Evolutionary conservation across 1,139 yeast genomes (phyloP), one percentile per base, ranked within the genome.

Genomic region (Saccharomyces hybrid): DNA sequence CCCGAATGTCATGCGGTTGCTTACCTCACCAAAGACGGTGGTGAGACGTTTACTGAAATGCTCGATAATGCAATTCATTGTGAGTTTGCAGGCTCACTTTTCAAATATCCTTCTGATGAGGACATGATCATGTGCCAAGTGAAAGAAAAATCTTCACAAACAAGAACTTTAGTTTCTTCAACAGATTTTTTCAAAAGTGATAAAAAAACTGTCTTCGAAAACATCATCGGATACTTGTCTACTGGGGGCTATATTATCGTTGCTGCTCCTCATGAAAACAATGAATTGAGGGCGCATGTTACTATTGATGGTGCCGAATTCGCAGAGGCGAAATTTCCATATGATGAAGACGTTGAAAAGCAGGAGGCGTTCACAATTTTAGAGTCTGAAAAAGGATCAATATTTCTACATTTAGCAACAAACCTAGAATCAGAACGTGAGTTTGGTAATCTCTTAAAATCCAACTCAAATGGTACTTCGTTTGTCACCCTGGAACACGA

Each of bases 391-490:
- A 79, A 91, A 0, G 82, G 86, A 41, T 81, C 96, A 0, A 76
- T 93, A 5, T 86, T 91, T 70, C 70, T 93, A 73, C 97, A 90
- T 68, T 87, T 90, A 5, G 87, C 97, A 0, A 84, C 90, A 0
- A 77, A 76, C 59, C 69, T 74, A 27, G 76, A 75, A 5, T 56
- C 66, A 0, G 82, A 79, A 9, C 68, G 73, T 9, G 95, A 89
- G 63, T 84, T 70, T 70, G 99, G 99, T 7, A 76, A 89, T 0
- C 75, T 95, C n/a, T 75, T 93, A 63, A 93, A 93, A 66, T 88
- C 97, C 0, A 91, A 93, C 67, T 87, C 88, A n/a, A 89, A 91
- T 64, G 99, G 99, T 58, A 90, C 98, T 0, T 82, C 88, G 13
- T 91, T 88, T 68, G 30, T 28, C 30, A 28, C 30, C 9, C 9